These are phyloP conservation scores for Pleurotus tuber-regium DNA, from an alignment of 768 basidiomycete genomes.

Conservation along the genomic window DNA sequence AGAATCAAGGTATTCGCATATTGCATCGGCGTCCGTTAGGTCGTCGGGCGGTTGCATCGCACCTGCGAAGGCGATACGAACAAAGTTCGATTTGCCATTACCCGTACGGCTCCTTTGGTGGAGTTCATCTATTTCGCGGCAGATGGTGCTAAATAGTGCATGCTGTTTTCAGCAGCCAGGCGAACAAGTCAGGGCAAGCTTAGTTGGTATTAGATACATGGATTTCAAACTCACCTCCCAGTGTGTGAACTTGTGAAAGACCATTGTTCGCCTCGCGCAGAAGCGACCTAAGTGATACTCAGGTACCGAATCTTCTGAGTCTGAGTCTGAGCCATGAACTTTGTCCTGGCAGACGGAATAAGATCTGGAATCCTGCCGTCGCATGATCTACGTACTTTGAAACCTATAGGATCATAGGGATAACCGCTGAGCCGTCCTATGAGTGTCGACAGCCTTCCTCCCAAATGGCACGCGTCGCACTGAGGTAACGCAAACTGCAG, in stretches of 20 bases:
- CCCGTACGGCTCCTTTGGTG: constrained; percentile 23
- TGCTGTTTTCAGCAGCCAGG: constrained; percentile 41
- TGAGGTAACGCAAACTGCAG: constrained; percentile 56
- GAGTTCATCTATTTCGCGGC: constrained; percentile 56
- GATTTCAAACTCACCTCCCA: constrained; percentile 65
- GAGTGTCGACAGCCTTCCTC: constrained; percentile 64
- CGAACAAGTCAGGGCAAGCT: too few species aligned
- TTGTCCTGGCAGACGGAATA: too few species aligned
- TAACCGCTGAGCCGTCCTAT: constrained; percentile 60
- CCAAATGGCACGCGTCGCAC: constrained; percentile 85
- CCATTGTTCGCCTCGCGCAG: constrained; percentile 64
- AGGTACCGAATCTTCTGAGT: constrained; percentile 18
- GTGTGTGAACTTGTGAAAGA: constrained; percentile 73
- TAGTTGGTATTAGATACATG: neutral
- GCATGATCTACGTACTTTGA: constrained; percentile 42
- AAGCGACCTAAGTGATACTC: constrained; percentile 76
- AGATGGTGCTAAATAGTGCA: constrained; percentile 57
- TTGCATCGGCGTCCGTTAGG: constrained; percentile 67
- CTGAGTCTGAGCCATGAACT: constrained; percentile 15
- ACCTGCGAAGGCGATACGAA: constrained; percentile 54
- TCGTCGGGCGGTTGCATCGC: constrained; percentile 63
- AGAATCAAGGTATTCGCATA: constrained; percentile 80
- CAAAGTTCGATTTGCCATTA: constrained; percentile 41
- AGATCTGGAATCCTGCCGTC: too few species aligned
- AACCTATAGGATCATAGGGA: constrained; percentile 72